phyloP scores from a whole-genome alignment of 352 stramenopile species.

The Halophytophthora batemanensis region DNA sequence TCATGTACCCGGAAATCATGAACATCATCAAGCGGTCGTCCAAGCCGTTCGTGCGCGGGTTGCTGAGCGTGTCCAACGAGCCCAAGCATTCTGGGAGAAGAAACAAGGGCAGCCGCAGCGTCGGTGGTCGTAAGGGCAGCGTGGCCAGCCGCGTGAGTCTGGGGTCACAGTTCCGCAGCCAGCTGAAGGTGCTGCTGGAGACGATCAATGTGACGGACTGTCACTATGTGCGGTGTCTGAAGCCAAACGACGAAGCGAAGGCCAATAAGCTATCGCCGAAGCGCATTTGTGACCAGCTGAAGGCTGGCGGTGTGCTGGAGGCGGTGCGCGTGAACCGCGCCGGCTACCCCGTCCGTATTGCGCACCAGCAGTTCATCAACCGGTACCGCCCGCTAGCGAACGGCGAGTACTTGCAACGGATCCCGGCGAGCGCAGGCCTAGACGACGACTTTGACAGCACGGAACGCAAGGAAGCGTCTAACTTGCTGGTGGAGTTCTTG shows the following conservation, averaged over 20 bases:
- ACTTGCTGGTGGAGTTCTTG: conserved; percentile 63
- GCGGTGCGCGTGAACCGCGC: conserved; percentile 96
- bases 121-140: conserved; percentile 10
- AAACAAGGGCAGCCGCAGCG: conserved; percentile 26
- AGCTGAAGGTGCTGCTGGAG: conserved; percentile 91
- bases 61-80: conserved; percentile 39
- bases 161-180: conserved; percentile 89
- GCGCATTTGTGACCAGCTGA: conserved; percentile 95
- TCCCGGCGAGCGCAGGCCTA: conserved; percentile 49
- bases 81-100: conserved; percentile 21
- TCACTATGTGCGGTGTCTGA: conserved; percentile 99
- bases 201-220: conserved; percentile 93
- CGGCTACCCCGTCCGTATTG: conserved; percentile 97
- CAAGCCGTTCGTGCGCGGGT: conserved; percentile 62
- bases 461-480: conserved; percentile 51
- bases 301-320: conserved; percentile 98
- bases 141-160: conserved; percentile 56
- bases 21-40: conserved; percentile 68
- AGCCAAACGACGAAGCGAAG: conserved; percentile 96
- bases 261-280: conserved; percentile 80
- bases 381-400: conserved; percentile 84
- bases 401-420: conserved; percentile 51
- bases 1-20: conserved; percentile 84
- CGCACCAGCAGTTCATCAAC: conserved; percentile 91
- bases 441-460: conserved; percentile 53